phyloP scores from a whole-genome alignment of 345 rosid genomes.

The Conringia planisiliqua region DNA sequence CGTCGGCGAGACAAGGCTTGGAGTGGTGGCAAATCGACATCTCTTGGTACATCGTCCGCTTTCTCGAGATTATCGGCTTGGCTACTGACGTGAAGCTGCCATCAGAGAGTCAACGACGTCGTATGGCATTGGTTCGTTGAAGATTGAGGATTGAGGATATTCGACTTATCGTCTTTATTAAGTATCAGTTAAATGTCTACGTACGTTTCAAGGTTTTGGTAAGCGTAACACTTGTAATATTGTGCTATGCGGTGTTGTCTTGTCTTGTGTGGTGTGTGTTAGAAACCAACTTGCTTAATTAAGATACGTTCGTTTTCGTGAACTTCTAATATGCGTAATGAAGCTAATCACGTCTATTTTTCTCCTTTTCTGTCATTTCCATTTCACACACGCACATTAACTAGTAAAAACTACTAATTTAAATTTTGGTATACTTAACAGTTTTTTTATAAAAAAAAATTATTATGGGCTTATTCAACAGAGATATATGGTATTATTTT shows the following conservation, averaged over 20 bases:
- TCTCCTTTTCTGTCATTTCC: not conserved
- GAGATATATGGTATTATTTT: not conserved
- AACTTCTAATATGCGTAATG: not conserved
- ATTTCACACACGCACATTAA: not conserved
- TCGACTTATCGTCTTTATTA: not conserved
- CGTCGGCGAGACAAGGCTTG: conserved; percentile 38
- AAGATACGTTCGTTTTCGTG: conserved; percentile 2
- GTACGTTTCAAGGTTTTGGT: conserved; percentile 12
- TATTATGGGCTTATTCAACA: not conserved
- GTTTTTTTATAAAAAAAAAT: not conserved
- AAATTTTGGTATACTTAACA: not conserved
- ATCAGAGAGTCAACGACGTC: conserved; percentile 30
- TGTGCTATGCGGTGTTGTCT: conserved; percentile 1
- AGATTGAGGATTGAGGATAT: not conserved
- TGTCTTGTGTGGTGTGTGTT: conserved; percentile 9
- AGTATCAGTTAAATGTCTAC: conserved; percentile 16
- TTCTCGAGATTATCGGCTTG: conserved; percentile 32
- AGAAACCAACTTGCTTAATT: conserved; percentile 7
- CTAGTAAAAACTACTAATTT: not conserved
- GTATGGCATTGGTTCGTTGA: conserved; percentile 32
- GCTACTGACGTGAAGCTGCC: conserved; percentile 38
- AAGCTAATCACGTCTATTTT: not conserved
- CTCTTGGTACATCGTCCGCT: conserved; percentile 34
- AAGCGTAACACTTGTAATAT: conserved; percentile 1
- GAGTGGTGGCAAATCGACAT: conserved; percentile 40